These are phyloP conservation scores for Colletotrichum costaricense DNA, from an alignment of 2,329 filamentous ascomycete species.

Conservation along the genomic window DNA sequence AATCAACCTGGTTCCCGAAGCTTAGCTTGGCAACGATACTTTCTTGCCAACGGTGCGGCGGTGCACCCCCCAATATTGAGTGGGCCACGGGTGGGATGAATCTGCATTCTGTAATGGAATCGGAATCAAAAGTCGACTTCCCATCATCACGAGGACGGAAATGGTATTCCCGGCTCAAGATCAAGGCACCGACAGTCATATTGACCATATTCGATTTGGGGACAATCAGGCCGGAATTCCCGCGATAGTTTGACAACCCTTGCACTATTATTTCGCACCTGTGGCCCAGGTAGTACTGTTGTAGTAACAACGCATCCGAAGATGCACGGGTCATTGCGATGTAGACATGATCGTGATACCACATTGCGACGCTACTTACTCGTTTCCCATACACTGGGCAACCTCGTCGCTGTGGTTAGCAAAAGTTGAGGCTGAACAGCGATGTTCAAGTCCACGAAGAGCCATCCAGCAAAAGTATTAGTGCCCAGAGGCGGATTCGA, in stretches of 20 bases:
- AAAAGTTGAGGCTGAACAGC: not conserved
- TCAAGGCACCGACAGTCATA: constrained; percentile 9
- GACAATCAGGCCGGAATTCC: constrained; percentile 15
- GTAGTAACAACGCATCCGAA: not conserved
- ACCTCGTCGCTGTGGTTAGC: not conserved
- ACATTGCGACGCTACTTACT: not conserved
- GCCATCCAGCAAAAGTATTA: not conserved
- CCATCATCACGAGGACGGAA: no score
- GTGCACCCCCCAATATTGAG: no score
- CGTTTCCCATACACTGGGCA: not conserved
- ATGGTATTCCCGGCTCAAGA: not conserved
- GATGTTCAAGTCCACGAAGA: no score
- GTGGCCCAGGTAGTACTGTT: not conserved
- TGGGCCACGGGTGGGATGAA: not conserved
- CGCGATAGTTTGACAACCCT: constrained; percentile 24
- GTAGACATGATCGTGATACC: not conserved
- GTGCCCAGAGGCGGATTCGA: constrained; percentile 39
- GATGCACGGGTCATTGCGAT: not conserved
- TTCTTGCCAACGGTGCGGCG: not conserved
- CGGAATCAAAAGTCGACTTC: not conserved
- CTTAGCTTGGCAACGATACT: not conserved
- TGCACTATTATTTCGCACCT: not conserved
- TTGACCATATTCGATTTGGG: not conserved
- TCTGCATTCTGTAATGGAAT: not conserved
- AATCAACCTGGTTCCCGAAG: not conserved